A percentile compares a stretch with the other conserved stretches of the same genome.
phyloP scores from a whole-genome alignment of 2,329 filamentous ascomycete genomes.

The Aureobasidium sp. region DNA sequence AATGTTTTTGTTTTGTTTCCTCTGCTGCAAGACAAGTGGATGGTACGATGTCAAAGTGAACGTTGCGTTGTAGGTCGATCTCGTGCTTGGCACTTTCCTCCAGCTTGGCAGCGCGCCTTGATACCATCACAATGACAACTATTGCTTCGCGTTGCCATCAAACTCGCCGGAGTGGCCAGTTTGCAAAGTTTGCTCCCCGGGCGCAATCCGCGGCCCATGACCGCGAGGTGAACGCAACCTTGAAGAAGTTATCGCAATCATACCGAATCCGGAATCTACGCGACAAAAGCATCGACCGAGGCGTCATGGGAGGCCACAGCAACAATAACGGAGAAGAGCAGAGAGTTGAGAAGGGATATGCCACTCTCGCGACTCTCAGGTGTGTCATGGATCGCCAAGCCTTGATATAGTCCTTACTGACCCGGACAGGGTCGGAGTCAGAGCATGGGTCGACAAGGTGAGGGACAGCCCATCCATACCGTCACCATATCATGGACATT shows the following conservation, averaged over 20 bases:
- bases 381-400: constrained; percentile 36
- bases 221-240: not conserved
- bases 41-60: not conserved
- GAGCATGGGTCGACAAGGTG: constrained; percentile 64
- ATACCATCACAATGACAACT: too few species aligned
- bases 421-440: constrained; percentile 53
- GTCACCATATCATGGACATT: not conserved
- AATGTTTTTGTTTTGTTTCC: not conserved
- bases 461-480: constrained; percentile 21
- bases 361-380: constrained; percentile 78
- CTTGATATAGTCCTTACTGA: constrained; percentile 25
- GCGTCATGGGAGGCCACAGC: constrained; percentile 1
- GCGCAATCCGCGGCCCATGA: constrained; percentile 12
- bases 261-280: not conserved
- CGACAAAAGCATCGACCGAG: not conserved
- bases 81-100: too few species aligned
- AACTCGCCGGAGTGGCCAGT: not conserved
- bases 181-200: constrained; percentile 14
- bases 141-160: too few species aligned
- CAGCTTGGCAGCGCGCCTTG: too few species aligned
- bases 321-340: constrained; percentile 29
- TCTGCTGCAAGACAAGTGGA: not conserved
- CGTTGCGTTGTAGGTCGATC: not conserved
- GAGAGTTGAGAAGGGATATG: constrained; percentile 67
- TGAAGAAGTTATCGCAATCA: not conserved